Evolutionary conservation across 2,329 filamentous ascomycete species (phyloP).

Genomic region (Periconia sp.): DNA sequence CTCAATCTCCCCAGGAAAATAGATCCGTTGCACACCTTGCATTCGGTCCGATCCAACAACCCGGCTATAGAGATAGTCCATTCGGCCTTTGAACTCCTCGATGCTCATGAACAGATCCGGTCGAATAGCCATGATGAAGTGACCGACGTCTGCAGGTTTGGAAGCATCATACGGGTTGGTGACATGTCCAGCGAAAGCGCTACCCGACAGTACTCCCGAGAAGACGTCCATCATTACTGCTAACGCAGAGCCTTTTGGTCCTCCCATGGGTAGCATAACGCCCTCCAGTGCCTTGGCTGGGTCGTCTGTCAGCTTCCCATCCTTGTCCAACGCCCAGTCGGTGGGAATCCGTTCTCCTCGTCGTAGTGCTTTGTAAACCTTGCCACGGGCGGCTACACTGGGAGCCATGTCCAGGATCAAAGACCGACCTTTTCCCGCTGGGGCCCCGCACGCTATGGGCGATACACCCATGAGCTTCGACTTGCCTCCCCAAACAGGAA

Average conservation of each 20-base stretch:
- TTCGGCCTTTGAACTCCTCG: constrained; percentile 67
- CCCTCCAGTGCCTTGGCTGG: constrained; percentile 66
- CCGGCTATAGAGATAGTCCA: constrained; percentile 61
- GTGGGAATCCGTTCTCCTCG: constrained; percentile 69
- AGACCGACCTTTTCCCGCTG: constrained; percentile 59
- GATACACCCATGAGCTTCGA: constrained; percentile 72
- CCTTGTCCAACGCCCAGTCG: constrained; percentile 74
- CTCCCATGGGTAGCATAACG: constrained; percentile 85
- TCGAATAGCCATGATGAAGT: constrained; percentile 67
- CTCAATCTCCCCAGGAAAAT: constrained; percentile 61
- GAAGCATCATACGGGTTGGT: constrained; percentile 75
- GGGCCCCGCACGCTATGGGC: constrained; percentile 75
- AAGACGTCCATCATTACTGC: constrained; percentile 90
- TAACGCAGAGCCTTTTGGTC: constrained; percentile 76
- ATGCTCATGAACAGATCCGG: constrained; percentile 73
- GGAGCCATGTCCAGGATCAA: constrained; percentile 80
- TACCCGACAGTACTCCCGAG: constrained; percentile 72
- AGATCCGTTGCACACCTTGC: constrained; percentile 57
- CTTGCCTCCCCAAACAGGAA: constrained; percentile 71
- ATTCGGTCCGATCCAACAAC: constrained; percentile 57
- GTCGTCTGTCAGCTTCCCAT: constrained; percentile 71
- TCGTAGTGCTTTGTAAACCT: constrained; percentile 70
- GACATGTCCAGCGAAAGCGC: constrained; percentile 76
- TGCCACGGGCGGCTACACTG: constrained; percentile 68
- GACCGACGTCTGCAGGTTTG: constrained; percentile 69